Conservation (phyloP, 202 grass and related monocot genomes). For the Eragrostis tef region DNA sequence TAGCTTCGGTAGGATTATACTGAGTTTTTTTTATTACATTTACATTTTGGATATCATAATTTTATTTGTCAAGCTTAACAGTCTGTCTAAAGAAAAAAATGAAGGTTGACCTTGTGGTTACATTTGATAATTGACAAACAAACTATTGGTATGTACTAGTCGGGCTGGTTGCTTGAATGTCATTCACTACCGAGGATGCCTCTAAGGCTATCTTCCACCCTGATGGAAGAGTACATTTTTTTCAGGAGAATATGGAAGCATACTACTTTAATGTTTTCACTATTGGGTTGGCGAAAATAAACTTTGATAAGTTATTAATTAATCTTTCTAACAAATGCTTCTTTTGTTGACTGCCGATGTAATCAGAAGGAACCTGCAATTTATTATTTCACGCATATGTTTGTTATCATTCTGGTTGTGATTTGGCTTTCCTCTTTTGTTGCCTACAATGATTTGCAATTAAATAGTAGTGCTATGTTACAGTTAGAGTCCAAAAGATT, state of each 20-base stretch:
- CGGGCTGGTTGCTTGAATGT: background rate
- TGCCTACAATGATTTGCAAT: background rate
- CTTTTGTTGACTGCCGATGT: slow-evolving; percentile 29
- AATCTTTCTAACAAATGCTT: slow-evolving; percentile 22
- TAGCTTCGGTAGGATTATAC: slow-evolving; percentile 63
- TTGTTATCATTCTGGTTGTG: no score
- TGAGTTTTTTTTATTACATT: slow-evolving; percentile 21
- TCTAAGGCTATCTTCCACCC: slow-evolving; percentile 10
- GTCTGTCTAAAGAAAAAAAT: background rate
- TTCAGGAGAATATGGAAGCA: background rate
- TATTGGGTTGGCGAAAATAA: background rate
- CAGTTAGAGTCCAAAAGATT: background rate
- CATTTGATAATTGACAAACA: slow-evolving; percentile 40
- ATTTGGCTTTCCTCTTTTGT: slow-evolving; percentile 16
- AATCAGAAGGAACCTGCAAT: background rate
- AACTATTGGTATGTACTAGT: slow-evolving; percentile 25
- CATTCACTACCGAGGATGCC: background rate
- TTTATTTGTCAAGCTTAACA: slow-evolving; percentile 31
- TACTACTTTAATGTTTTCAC: background rate
- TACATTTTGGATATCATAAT: slow-evolving; percentile 1
- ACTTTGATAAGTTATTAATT: background rate
- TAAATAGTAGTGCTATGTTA: background rate
- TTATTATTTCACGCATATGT: slow-evolving; percentile 16
- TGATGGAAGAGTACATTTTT: slow-evolving; percentile 27
- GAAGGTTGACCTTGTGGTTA: slow-evolving; percentile 12